Evolutionary conservation across 2,329 filamentous ascomycete species (phyloP).

Genomic region (Fusarium tjaetaba): DNA sequence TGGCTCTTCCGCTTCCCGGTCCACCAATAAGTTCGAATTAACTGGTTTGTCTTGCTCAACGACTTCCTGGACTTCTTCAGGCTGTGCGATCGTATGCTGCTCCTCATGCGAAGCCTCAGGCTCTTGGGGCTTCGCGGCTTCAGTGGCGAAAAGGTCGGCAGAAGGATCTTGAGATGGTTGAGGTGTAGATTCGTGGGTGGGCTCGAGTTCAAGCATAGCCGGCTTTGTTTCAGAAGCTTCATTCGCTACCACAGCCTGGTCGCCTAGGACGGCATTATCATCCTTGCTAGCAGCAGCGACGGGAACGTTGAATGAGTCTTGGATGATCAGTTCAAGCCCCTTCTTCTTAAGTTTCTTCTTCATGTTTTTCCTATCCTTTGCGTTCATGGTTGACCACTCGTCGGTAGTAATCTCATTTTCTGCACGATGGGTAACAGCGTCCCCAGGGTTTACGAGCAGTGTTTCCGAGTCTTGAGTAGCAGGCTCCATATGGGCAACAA

Average conservation of each 20-base stretch:
- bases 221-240: neutral
- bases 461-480: neutral
- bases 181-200: neutral
- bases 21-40: neutral
- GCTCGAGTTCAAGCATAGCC: neutral
- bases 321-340: slow-evolving; percentile 32
- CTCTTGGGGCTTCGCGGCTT: neutral
- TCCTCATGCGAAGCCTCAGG: neutral
- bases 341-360: slow-evolving; percentile 40
- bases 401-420: slow-evolving; percentile 39
- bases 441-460: neutral
- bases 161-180: neutral
- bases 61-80: slow-evolving; percentile 1
- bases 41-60: neutral
- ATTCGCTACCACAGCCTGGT: slow-evolving; percentile 3
- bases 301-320: slow-evolving; percentile 13
- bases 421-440: slow-evolving; percentile 13
- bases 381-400: slow-evolving; percentile 31
- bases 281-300: neutral
- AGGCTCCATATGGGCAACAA: neutral
- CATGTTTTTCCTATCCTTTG: slow-evolving; percentile 40
- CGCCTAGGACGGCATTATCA: neutral
- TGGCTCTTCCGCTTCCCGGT: neutral
- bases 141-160: neutral
- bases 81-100: neutral